Base-by-base conservation (phyloP, 2,329 filamentous ascomycete species). In the Colletotrichum sp. region DNA sequence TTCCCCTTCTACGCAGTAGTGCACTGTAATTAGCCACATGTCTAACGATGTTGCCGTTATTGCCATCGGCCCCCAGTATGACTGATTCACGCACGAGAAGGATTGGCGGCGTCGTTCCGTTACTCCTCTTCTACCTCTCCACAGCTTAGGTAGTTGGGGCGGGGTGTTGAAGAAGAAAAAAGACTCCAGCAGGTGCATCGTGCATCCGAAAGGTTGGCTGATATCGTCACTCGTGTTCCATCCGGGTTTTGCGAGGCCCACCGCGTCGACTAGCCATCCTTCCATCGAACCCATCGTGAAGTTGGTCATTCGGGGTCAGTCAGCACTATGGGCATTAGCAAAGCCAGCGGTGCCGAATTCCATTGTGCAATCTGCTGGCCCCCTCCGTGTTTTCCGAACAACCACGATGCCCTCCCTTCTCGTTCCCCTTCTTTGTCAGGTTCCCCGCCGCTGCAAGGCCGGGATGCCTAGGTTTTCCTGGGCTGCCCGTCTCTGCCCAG, bases 151-250 rank as follows among this genome's bases (percentile, higher is more conserved):
- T 16, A 21, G 26, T 18, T 34, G 43, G 28, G 16, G 24, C 43
- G 21, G 28, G 28, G 28, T 34, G 58, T 21, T 52, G 43, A 52
- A 21, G 38, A 52, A 52, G 43, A 13, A 52, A n/a, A 57, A 57
- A 64, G 63, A 66, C 67, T 18, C 15, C 43, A 13, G 21, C 15
- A 52, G 43, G 43, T 52, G 43, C 12, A 52, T 71, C 52, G 58
- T 52, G 61, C 58, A 60, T 68, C 58, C 21, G 34, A 52, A 52
- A 52, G 43, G 64, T 74, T 26, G 67, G 24, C 64, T 65, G 65
- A 68, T 58, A 68, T 76, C 58, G 70, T 76, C 74, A 76, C 58
- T 68, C 43, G 58, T 69, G 74, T 73, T 73, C 73, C 69, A 75
- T 64, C 55, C 30, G 43, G 57, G 38, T 75, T 68, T 67, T 48